Evolutionary conservation across 306 rosid genomes (phyloP).

Genomic region (Prinsepia uniflora): DNA sequence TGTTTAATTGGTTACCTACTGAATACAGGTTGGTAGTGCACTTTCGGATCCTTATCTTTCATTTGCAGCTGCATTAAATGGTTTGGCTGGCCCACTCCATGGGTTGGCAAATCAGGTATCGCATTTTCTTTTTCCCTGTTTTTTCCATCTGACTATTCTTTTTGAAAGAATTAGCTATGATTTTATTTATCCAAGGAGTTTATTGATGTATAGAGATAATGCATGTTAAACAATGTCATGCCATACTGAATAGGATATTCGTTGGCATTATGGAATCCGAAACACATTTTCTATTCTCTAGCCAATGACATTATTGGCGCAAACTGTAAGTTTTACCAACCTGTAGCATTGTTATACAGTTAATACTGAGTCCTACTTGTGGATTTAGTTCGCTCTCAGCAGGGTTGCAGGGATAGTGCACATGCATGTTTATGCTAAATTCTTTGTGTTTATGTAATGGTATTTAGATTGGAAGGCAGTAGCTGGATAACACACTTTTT

Average conservation of each 20-base stretch:
- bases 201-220: not conserved
- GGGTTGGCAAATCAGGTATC: conserved; percentile 99
- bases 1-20: conserved; percentile 24
- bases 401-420: not conserved
- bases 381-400: not conserved
- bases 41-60: conserved; percentile 97
- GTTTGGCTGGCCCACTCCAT: conserved; percentile 98
- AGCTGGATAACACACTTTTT: not conserved
- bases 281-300: no score
- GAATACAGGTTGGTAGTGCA: conserved; percentile 81
- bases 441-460: not conserved
- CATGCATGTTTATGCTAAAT: not conserved
- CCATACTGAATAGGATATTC: not conserved
- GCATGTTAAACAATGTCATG: not conserved
- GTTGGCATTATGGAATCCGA: no score
- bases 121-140: conserved; percentile 16
- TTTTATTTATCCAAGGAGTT: not conserved
- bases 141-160: not conserved
- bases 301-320: no score
- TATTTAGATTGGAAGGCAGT: not conserved
- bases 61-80: conserved; percentile 94
- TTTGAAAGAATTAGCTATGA: not conserved
- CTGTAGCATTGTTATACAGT: not conserved
- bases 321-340: not conserved
- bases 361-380: not conserved